These are phyloP conservation scores for Saraca asoca DNA, from an alignment of 331 rosid genomes.

Conservation along the genomic window DNA sequence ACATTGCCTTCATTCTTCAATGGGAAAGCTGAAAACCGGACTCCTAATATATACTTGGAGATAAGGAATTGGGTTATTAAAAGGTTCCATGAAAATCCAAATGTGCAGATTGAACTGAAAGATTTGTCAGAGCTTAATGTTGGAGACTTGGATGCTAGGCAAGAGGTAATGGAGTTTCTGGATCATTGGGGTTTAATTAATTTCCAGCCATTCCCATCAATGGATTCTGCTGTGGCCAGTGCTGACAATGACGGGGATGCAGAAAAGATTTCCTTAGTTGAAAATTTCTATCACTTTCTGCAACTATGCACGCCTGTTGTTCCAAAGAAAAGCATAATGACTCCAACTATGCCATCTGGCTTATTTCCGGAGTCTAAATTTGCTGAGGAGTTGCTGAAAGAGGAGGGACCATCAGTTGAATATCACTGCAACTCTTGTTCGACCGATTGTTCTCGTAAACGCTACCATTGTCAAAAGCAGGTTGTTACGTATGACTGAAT, in stretches of 20 bases:
- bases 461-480: slow-evolving; percentile 99
- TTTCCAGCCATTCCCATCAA: slow-evolving; percentile 75
- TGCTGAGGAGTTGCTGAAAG: slow-evolving; percentile 73
- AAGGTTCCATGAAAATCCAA: slow-evolving; percentile 64
- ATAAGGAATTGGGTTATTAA: slow-evolving; percentile 78
- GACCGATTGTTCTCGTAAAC: slow-evolving; percentile 94
- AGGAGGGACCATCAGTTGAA: slow-evolving; percentile 86
- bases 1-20: slow-evolving; percentile 73
- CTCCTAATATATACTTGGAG: slow-evolving; percentile 63
- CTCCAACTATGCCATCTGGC: slow-evolving; percentile 62
- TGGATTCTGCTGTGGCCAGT: slow-evolving; percentile 43
- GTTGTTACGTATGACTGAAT: slow-evolving; percentile 44
- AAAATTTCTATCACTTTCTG: slow-evolving; percentile 68
- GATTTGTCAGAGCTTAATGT: slow-evolving; percentile 73
- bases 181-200: slow-evolving; percentile 94
- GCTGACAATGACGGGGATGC: slow-evolving; percentile 45
- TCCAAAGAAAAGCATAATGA: slow-evolving; percentile 52
- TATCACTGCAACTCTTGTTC: slow-evolving; percentile 96
- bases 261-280: slow-evolving; percentile 57
- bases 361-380: slow-evolving; percentile 72
- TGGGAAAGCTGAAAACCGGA: slow-evolving; percentile 61
- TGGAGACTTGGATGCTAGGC: slow-evolving; percentile 71
- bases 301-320: slow-evolving; percentile 47
- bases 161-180: slow-evolving; percentile 82
- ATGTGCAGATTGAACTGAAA: slow-evolving; percentile 60